A percentile compares a stretch with the other conserved stretches of the same genome.
phyloP scores from a whole-genome alignment of 2,329 filamentous ascomycete species.

The Cladosporium oxysporum region DNA sequence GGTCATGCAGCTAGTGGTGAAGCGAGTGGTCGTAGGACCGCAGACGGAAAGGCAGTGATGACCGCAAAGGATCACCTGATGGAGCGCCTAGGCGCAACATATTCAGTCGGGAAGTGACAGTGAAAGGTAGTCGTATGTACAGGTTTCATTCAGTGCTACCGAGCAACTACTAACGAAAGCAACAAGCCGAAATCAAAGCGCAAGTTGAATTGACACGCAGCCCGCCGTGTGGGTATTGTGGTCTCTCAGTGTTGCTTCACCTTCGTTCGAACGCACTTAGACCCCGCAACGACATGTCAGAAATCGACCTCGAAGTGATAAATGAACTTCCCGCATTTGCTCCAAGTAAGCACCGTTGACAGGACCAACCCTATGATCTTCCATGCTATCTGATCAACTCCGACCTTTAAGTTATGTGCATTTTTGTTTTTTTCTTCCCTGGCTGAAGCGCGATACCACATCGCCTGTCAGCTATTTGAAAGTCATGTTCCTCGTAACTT shows the following conservation, averaged over 20 bases:
- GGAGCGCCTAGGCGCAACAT: conserved; percentile 59
- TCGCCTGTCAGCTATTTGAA: neutral
- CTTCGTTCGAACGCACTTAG: neutral
- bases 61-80: conserved; percentile 63
- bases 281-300: neutral
- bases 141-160: neutral
- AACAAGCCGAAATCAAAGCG: neutral
- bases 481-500: conserved; percentile 1
- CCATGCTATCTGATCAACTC: neutral
- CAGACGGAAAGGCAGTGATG: conserved; percentile 48
- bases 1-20: conserved; percentile 34
- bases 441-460: neutral
- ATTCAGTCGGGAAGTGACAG: conserved; percentile 43
- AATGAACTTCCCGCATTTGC: neutral
- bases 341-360: neutral
- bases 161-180: neutral
- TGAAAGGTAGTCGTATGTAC: neutral
- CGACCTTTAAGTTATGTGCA: neutral
- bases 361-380: neutral
- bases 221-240: conserved; percentile 11
- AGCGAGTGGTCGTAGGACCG: conserved; percentile 31
- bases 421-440: neutral
- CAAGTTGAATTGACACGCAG: conserved; percentile 4
- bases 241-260: neutral
- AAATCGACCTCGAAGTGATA: neutral